Percentiles rank a stretch among this genome's conserved stretches.
Evolutionary conservation across 2,329 filamentous ascomycete genomes (phyloP).

Genomic region (Nothophaeocryptopus gaeumannii): DNA sequence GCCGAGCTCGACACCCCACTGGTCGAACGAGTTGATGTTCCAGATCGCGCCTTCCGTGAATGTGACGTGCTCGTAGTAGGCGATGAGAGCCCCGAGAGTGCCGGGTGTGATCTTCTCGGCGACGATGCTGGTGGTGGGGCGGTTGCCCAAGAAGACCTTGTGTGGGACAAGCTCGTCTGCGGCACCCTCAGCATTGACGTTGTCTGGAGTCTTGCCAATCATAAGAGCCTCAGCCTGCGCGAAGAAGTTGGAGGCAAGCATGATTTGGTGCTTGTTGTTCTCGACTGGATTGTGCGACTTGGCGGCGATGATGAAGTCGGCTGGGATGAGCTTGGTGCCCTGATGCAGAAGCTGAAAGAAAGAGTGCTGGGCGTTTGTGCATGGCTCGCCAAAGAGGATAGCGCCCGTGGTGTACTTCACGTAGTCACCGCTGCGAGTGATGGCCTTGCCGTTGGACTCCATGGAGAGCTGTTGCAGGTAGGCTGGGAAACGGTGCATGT

Average conservation of each 20-base stretch:
- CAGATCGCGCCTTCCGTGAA: slow-evolving; percentile 97
- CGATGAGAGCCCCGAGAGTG: slow-evolving; percentile 90
- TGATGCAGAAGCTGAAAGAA: slow-evolving; percentile 99
- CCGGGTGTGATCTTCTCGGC: slow-evolving; percentile 91
- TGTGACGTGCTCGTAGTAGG: slow-evolving; percentile 98
- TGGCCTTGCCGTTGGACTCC: slow-evolving; percentile 98
- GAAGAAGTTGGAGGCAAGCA: slow-evolving; percentile 90
- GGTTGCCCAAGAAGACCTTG: slow-evolving; percentile 98
- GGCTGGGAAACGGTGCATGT: slow-evolving; percentile 96
- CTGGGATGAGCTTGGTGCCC: slow-evolving; percentile 96
- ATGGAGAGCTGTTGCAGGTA: slow-evolving; percentile 99
- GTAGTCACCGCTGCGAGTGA: slow-evolving; percentile 80
- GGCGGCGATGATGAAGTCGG: slow-evolving; percentile 95
- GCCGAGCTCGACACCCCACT: slow-evolving; percentile 98
- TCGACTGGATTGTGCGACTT: slow-evolving; percentile 95
- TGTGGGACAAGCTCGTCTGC: slow-evolving; percentile 80
- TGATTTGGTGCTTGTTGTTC: slow-evolving; percentile 91
- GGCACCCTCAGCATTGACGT: slow-evolving; percentile 73
- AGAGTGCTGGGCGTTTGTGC: slow-evolving; percentile 98
- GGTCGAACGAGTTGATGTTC: slow-evolving; percentile 99
- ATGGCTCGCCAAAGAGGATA: slow-evolving; percentile 95
- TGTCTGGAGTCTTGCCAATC: slow-evolving; percentile 81
- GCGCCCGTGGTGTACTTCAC: slow-evolving; percentile 97
- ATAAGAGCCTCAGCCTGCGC: slow-evolving; percentile 81
- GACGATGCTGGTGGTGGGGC: slow-evolving; percentile 91